Conservation (phyloP, 305 asterid species). For the Solanum hybrid region DNA sequence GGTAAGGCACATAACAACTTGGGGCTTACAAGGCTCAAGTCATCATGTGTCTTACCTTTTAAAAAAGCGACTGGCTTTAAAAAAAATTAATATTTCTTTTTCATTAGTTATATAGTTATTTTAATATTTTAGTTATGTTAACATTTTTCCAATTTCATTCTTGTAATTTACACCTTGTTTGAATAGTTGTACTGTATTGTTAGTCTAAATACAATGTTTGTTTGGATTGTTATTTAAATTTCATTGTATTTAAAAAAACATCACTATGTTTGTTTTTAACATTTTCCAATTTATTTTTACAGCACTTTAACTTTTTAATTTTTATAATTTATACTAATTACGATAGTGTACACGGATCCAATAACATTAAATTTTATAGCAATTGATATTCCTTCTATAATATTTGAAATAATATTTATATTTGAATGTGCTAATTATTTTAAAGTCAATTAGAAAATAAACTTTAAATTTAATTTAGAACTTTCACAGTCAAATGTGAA, state of each 20-base stretch:
- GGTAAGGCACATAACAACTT: background rate
- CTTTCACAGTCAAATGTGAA: background rate
- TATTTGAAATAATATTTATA: background rate
- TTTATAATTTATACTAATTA: too few species aligned
- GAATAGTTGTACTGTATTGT: too few species aligned
- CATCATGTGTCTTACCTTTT: rapidly evolving
- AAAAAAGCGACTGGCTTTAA: rapidly evolving
- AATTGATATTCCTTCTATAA: too few species aligned
- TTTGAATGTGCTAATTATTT: background rate
- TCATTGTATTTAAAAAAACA: background rate
- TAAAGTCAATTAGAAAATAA: background rate
- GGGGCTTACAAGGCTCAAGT: background rate
- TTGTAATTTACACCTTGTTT: background rate
- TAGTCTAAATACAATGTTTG: too few species aligned
- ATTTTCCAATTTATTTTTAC: background rate
- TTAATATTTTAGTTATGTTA: too few species aligned
- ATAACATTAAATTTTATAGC: background rate
- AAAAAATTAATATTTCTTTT: too few species aligned
- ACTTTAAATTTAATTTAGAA: too few species aligned
- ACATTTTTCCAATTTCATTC: background rate
- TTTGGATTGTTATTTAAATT: too few species aligned
- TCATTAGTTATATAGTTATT: too few species aligned
- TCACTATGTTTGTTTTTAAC: background rate
- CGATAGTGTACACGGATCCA: background rate
- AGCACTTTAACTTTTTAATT: background rate